Base-by-base conservation (phyloP, 2,329 filamentous ascomycete genomes). In the Fusarium haematococcum region DNA sequence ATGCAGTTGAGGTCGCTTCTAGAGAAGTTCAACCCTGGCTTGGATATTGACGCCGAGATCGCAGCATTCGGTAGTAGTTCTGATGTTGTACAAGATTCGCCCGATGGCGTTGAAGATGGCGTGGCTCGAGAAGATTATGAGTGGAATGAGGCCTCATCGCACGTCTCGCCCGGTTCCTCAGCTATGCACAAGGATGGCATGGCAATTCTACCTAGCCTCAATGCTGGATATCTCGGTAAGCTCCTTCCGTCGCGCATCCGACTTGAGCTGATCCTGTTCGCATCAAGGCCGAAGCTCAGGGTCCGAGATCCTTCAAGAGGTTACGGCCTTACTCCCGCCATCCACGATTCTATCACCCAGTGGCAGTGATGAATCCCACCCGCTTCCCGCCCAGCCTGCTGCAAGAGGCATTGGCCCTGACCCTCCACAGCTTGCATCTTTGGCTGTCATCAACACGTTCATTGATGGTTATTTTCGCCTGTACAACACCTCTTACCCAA, bases 401-500 rank as follows among this genome's bases (percentile, higher is more conserved):
- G 16, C 18, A 16, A 39, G 37, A n/a, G 37, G 37, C 4, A 8
- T 39, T n/a, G 37, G 56, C n/a, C 48, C 69, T 6, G 54, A 72
- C 10, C 65, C 66, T 13, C 59, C 65, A 5, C 58, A 39, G 8
- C 64, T 73, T 13, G 68, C 64, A 13, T 70, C 70, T 2, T 75
- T 70, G 0, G 69, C 71, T 3, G 57, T 75, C 25, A 69, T 68
- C 11, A 68, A 70, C 20, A 74, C 73, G 4, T 65, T 83, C 3
- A 80, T 83, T 23, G 80, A 83, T 45, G 80, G 82, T 1, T 87
- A 85, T 68, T 86, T 86, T 58, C 68, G 78, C 3, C 77, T 82
- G 23, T 85, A 84, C 73, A 84, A 86, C 67, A 70, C 80, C 5
- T 81, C 81, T 6, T 86, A 85, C 63, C 85, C 85, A 0, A 79